A percentile compares a stretch with the other conserved stretches of the same genome.
These are phyloP conservation scores for Ganoderma lucidum DNA, from an alignment of 1,284 basidiomycete species.

Conservation along the genomic window DNA sequence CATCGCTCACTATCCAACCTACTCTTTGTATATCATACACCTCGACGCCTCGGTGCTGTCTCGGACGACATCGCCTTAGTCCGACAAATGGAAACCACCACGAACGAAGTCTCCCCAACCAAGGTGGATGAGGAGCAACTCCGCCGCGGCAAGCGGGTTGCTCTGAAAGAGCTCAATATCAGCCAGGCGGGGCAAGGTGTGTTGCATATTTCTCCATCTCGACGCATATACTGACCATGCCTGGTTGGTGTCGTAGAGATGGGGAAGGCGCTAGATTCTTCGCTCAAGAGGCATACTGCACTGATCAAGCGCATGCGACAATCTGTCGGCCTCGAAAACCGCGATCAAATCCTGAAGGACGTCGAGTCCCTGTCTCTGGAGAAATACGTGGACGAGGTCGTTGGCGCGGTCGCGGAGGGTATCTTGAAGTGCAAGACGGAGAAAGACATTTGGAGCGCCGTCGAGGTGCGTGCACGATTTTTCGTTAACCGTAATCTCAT, in stretches of 20 bases:
- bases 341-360: conserved; percentile 91
- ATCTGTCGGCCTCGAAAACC: conserved; percentile 80
- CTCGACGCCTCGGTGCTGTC: not conserved
- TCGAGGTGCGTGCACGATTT: conserved; percentile 70
- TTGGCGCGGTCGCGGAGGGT: conserved; percentile 88
- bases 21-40: not conserved
- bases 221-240: not conserved
- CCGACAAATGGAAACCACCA: conserved; percentile 32
- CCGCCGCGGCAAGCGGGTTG: conserved; percentile 61
- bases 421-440: conserved; percentile 86
- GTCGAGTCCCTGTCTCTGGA: conserved; percentile 89
- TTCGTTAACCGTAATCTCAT: conserved; percentile 3
- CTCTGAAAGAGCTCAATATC: conserved; percentile 63
- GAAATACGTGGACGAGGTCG: conserved; percentile 97
- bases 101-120: conserved; percentile 37
- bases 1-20: conserved; percentile 11
- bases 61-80: not conserved
- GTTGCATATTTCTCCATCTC: conserved; percentile 5
- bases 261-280: conserved; percentile 82
- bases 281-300: conserved; percentile 92
- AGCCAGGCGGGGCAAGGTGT: conserved; percentile 56
- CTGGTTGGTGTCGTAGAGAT: conserved; percentile 54
- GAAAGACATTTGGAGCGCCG: conserved; percentile 90
- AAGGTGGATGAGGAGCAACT: conserved; percentile 70
- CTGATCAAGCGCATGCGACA: conserved; percentile 90